phyloP scores from a whole-genome alignment of 1,139 yeast species.

The Hyphopichia pseudoburtonii region DNA sequence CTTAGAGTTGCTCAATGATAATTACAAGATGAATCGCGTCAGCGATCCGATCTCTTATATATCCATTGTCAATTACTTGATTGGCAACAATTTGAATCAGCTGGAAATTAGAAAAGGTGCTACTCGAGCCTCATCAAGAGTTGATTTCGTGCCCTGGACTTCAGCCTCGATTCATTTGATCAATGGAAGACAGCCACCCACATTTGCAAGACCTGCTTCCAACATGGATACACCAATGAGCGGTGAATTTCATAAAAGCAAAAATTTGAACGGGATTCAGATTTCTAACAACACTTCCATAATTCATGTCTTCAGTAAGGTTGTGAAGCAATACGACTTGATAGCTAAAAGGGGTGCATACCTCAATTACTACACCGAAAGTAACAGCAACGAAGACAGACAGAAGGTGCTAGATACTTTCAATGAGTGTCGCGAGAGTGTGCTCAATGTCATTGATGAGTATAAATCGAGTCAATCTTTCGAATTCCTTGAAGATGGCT shows the following conservation, averaged over 20 bases:
- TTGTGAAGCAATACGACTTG: constrained; percentile 75
- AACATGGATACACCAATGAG: constrained; percentile 9
- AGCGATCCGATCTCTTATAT: constrained; percentile 52
- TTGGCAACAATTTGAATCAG: constrained; percentile 66
- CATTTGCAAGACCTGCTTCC: constrained; percentile 19
- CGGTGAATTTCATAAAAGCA: constrained; percentile 14
- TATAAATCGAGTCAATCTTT: constrained; percentile 61
- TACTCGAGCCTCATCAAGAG: constrained; percentile 72
- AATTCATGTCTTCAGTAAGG: constrained; percentile 60
- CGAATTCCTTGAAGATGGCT: constrained; percentile 52
- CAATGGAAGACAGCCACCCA: constrained; percentile 73
- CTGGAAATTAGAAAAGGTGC: constrained; percentile 79
- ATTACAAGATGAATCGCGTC: constrained; percentile 70
- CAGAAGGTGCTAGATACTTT: constrained; percentile 67
- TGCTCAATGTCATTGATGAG: constrained; percentile 68
- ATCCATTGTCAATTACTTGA: constrained; percentile 71
- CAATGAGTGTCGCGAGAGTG: constrained; percentile 73
- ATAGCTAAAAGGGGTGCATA: constrained; percentile 83
- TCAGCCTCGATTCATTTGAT: constrained; percentile 80
- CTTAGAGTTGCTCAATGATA: constrained; percentile 77
- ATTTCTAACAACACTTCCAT: constrained; percentile 78
- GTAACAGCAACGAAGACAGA: constrained; percentile 45
- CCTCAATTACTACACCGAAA: constrained; percentile 68
- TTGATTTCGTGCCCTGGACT: constrained; percentile 85
- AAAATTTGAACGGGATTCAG: constrained; percentile 66